Percentiles rank a stretch among this genome's conserved stretches.
Evolutionary conservation across 1,139 yeast genomes (phyloP).

Genomic region (Kurtzmaniella quercitrusa): DNA sequence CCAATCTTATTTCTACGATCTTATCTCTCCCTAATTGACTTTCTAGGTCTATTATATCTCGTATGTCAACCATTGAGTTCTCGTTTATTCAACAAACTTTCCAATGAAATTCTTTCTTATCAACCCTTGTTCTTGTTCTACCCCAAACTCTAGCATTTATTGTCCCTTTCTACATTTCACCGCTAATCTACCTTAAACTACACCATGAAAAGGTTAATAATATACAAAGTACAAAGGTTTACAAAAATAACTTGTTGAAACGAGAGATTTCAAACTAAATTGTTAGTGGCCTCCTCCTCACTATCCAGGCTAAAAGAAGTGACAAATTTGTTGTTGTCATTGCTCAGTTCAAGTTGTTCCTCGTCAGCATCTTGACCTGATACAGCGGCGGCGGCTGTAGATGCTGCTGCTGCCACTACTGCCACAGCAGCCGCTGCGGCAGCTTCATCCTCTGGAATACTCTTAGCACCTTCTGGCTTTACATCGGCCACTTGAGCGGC

Average conservation of each 20-base stretch:
- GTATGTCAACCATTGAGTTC: too few species aligned
- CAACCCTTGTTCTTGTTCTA: too few species aligned
- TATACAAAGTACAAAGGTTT: not conserved
- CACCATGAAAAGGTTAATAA: not conserved
- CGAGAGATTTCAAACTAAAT: not conserved
- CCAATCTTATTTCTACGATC: too few species aligned
- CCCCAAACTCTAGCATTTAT: too few species aligned
- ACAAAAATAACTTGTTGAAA: not conserved
- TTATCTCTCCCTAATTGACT: too few species aligned
- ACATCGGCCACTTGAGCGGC: not conserved
- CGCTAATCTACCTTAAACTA: too few species aligned
- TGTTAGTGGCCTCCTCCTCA: slow-evolving; percentile 3
- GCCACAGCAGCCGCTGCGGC: slow-evolving; percentile 2
- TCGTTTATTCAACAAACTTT: too few species aligned
- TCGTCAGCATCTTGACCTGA: not conserved
- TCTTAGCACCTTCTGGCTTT: not conserved
- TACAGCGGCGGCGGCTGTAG: not conserved
- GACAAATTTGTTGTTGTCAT: slow-evolving; percentile 3
- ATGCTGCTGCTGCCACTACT: not conserved
- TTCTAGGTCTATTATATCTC: too few species aligned
- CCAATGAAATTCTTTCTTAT: too few species aligned
- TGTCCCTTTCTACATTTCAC: too few species aligned
- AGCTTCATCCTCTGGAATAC: slow-evolving; percentile 1
- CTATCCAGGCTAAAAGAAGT: slow-evolving; percentile 6
- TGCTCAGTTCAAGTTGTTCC: not conserved